Evolutionary conservation across 1,284 basidiomycete species (phyloP).

Genomic region (Stereum hirsutum): DNA sequence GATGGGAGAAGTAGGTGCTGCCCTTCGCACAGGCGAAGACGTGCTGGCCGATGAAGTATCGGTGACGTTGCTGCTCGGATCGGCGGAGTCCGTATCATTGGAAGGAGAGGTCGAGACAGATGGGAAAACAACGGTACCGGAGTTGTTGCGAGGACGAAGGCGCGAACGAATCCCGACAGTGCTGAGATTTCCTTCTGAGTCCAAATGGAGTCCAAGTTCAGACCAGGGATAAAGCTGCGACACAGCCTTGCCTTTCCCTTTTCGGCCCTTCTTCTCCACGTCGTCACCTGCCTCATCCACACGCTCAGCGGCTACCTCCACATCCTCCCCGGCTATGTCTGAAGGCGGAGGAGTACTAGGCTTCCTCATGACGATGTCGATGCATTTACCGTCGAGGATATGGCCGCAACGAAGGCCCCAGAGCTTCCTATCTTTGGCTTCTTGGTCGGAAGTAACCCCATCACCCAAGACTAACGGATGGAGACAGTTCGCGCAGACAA

Average conservation of each 20-base stretch:
- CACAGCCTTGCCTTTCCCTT: constrained; percentile 20
- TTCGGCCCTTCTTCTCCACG: constrained; percentile 10
- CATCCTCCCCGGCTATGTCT: constrained; percentile 8
- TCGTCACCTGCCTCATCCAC: background rate
- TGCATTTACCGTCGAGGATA: constrained; percentile 66
- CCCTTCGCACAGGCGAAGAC: no score
- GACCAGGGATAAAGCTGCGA: background rate
- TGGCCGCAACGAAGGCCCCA: constrained; percentile 72
- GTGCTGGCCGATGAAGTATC: no score
- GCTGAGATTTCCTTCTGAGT: background rate
- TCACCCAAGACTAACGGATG: constrained; percentile 41
- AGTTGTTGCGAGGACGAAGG: constrained; percentile 32
- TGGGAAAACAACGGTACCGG: constrained; percentile 11
- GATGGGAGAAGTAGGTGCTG: background rate
- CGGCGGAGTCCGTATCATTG: background rate
- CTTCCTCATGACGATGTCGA: constrained; percentile 46
- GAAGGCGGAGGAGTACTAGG: constrained; percentile 12
- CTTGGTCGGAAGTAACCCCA: constrained; percentile 21
- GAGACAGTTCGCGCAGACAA: constrained; percentile 55
- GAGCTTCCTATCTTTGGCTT: constrained; percentile 31
- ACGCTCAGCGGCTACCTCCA: constrained; percentile 4
- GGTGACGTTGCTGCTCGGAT: no score
- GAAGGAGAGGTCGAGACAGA: constrained; percentile 2
- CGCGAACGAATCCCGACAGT: constrained; percentile 31
- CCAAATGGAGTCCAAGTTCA: background rate